A percentile compares a stretch with the other conserved stretches of the same genome.
Evolutionary conservation across 352 stramenopile genomes (phyloP).

Genomic region (Globisporangium barbulae): DNA sequence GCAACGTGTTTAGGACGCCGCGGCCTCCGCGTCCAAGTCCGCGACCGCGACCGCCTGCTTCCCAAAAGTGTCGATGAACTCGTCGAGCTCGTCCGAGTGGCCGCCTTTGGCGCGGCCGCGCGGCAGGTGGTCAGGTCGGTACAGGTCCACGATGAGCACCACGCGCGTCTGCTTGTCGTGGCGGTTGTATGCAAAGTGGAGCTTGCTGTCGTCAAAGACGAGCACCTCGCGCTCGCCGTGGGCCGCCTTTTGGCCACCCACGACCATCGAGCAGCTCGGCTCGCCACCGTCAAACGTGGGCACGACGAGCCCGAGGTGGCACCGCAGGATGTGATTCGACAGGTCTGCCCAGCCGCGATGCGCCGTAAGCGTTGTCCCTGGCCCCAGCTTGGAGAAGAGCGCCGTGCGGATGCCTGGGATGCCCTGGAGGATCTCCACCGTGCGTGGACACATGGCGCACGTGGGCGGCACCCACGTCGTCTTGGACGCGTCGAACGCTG

Average conservation of each 20-base stretch:
- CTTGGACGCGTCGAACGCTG: slow-evolving; percentile 79
- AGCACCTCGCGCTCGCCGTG: slow-evolving; percentile 79
- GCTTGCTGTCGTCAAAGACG: slow-evolving; percentile 91
- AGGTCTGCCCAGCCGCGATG: slow-evolving; percentile 88
- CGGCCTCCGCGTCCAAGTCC: slow-evolving; percentile 1
- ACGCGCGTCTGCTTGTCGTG: slow-evolving; percentile 59
- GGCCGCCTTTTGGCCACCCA: slow-evolving; percentile 61
- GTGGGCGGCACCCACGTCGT: slow-evolving; percentile 80
- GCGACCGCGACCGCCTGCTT: slow-evolving; percentile 41
- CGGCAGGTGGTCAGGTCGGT: slow-evolving; percentile 76
- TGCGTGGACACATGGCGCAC: slow-evolving; percentile 76
- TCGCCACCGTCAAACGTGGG: slow-evolving; percentile 50
- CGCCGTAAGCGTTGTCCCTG: slow-evolving; percentile 63
- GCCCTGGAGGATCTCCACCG: slow-evolving; percentile 55
- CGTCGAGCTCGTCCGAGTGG: slow-evolving; percentile 87
- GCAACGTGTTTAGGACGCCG: not conserved
- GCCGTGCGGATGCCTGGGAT: slow-evolving; percentile 78
- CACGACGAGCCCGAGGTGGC: slow-evolving; percentile 72
- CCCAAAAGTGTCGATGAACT: slow-evolving; percentile 85
- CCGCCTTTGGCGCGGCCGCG: slow-evolving; percentile 74
- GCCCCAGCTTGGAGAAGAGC: slow-evolving; percentile 88
- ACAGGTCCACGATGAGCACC: slow-evolving; percentile 88
- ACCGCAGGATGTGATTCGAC: slow-evolving; percentile 87
- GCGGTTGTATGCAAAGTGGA: slow-evolving; percentile 87
- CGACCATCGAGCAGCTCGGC: slow-evolving; percentile 74